phyloP scores from a whole-genome alignment of 179 eudicot species.

The Sideroxylon spinosum region DNA sequence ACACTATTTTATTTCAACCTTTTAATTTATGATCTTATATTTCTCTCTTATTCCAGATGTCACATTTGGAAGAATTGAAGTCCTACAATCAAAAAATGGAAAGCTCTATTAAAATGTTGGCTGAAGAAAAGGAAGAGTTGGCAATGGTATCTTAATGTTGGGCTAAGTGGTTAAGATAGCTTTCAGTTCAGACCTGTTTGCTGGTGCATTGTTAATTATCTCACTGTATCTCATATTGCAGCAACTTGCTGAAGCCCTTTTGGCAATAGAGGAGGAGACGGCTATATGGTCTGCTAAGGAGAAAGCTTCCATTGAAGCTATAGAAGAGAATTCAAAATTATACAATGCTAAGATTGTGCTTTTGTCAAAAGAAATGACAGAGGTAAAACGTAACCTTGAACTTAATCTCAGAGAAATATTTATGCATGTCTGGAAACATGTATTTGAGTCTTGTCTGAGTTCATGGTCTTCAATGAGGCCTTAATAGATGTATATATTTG shows the following conservation, averaged over 20 bases:
- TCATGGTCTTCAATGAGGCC: background rate
- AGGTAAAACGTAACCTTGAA: constrained; percentile 38
- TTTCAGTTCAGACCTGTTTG: constrained; percentile 10
- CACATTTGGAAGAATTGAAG: constrained; percentile 52
- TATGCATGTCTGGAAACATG: background rate
- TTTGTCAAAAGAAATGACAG: constrained; percentile 47
- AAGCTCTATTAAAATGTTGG: constrained; percentile 40
- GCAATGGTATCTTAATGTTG: constrained; percentile 54
- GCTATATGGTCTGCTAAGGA: constrained; percentile 86
- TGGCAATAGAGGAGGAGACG: constrained; percentile 87
- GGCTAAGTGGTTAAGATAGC: background rate
- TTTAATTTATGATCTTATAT: constrained; percentile 15
- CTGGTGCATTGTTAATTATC: constrained; percentile 10
- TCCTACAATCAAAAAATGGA: constrained; percentile 41
- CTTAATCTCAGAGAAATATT: background rate
- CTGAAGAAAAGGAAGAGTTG: constrained; percentile 76
- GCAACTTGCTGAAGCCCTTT: constrained; percentile 90
- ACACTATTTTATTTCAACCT: background rate
- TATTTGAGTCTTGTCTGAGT: background rate
- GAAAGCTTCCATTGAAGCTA: constrained; percentile 72
- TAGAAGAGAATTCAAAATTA: constrained; percentile 47
- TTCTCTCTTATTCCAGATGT: constrained; percentile 37
- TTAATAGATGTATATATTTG: background rate
- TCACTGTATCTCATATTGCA: constrained; percentile 27
- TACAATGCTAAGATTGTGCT: constrained; percentile 45